Conservation (phyloP, 1,284 basidiomycete species). For the Fomitopsis palustris region DNA sequence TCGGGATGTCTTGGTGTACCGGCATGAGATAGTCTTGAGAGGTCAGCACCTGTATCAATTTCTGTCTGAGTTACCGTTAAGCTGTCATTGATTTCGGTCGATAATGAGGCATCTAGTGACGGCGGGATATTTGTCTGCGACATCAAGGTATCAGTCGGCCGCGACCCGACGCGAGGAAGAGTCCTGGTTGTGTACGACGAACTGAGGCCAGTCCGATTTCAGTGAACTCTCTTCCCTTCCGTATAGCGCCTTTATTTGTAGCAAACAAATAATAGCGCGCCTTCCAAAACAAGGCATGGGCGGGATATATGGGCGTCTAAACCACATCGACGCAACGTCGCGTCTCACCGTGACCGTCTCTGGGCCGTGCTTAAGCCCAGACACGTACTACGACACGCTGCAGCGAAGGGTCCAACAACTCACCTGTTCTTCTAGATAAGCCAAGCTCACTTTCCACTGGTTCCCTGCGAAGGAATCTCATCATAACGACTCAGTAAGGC, state of each 20-base stretch:
- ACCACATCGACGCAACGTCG: no score
- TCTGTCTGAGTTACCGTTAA: no score
- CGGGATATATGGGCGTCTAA: neutral
- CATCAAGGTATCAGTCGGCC: neutral
- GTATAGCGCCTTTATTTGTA: constrained; percentile 9
- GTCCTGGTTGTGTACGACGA: no score
- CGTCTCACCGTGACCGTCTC: no score
- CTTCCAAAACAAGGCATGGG: neutral
- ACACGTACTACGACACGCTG: neutral
- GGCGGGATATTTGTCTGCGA: neutral
- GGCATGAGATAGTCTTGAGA: no score
- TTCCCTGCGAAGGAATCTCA: no score
- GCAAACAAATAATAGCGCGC: constrained; percentile 1
- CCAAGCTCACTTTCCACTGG: no score
- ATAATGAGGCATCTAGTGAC: neutral
- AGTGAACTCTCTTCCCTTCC: neutral
- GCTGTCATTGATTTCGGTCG: neutral
- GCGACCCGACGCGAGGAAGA: no score
- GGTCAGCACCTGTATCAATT: no score
- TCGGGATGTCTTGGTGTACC: neutral
- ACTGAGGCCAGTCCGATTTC: neutral
- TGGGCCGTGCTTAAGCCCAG: neutral
- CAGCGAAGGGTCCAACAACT: no score
- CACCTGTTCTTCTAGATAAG: no score
- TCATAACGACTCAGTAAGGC: no score